These are phyloP conservation scores for Tylopilus rubrobrunneus DNA, from an alignment of 768 basidiomycete genomes.

Conservation along the genomic window DNA sequence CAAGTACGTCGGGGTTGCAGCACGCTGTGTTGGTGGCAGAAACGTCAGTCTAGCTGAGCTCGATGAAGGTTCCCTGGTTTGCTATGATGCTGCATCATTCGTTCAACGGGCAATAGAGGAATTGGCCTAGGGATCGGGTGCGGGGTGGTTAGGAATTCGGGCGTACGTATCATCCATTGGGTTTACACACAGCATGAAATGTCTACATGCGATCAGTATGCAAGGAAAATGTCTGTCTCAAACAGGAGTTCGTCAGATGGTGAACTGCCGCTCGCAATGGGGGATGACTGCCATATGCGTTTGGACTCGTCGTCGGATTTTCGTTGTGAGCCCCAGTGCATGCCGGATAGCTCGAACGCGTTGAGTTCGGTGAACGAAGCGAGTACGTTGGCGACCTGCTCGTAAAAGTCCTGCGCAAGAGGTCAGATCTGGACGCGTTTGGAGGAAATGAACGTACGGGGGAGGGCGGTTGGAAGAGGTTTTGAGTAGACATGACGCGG, in stretches of 20 bases:
- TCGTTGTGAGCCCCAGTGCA: slow-evolving; percentile 66
- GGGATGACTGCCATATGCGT: slow-evolving; percentile 52
- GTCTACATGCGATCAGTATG: slow-evolving; percentile 27
- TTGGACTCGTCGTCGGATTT: slow-evolving; percentile 40
- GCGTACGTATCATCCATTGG: slow-evolving; percentile 7
- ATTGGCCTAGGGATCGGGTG: slow-evolving; percentile 25
- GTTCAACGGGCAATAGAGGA: slow-evolving; percentile 44
- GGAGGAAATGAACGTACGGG: slow-evolving; percentile 32
- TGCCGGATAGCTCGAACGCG: slow-evolving; percentile 70
- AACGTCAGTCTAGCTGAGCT: slow-evolving; percentile 29
- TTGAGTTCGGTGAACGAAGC: slow-evolving; percentile 57
- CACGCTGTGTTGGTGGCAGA: slow-evolving; percentile 51
- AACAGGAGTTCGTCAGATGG: slow-evolving; percentile 32
- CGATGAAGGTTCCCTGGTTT: slow-evolving; percentile 39
- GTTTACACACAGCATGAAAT: slow-evolving; percentile 9
- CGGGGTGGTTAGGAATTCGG: slow-evolving; percentile 12
- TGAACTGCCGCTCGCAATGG: slow-evolving; percentile 33
- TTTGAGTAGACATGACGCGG: slow-evolving; percentile 56
- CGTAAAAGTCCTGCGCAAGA: slow-evolving; percentile 51
- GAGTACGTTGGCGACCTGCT: slow-evolving; percentile 54
- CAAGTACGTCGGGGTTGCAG: slow-evolving; percentile 64
- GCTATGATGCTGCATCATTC: slow-evolving; percentile 46
- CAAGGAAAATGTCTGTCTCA: slow-evolving; percentile 26
- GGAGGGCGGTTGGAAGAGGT: slow-evolving; percentile 47
- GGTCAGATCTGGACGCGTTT: slow-evolving; percentile 2